Percentiles rank a stretch among this genome's conserved stretches.
phyloP scores from a whole-genome alignment of 352 stramenopile species.

The Phytophthora crassamura region DNA sequence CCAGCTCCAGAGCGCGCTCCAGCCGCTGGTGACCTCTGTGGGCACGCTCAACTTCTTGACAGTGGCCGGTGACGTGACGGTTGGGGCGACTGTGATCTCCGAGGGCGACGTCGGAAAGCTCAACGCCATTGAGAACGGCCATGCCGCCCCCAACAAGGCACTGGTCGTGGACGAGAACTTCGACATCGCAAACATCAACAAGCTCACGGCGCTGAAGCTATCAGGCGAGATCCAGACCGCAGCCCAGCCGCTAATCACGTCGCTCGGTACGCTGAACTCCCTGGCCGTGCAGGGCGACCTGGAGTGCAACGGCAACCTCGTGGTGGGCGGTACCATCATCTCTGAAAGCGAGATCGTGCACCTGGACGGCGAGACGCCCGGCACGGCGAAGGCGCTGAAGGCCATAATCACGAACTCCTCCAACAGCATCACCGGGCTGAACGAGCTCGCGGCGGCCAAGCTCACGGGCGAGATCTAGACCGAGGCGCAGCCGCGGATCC shows the following conservation, averaged over 20 bases:
- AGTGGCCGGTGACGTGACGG: too few species aligned
- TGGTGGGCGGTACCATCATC: slow-evolving; percentile 6
- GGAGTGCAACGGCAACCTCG: slow-evolving; percentile 6
- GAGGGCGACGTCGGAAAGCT: too few species aligned
- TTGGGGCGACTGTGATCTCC: too few species aligned
- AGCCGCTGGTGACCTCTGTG: too few species aligned
- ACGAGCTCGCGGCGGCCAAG: not conserved
- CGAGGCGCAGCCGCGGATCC: too few species aligned
- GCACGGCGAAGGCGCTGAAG: slow-evolving; percentile 2
- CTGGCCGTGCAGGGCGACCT: slow-evolving; percentile 4
- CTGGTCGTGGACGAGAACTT: too few species aligned
- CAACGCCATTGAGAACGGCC: too few species aligned
- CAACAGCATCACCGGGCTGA: slow-evolving; percentile 6
- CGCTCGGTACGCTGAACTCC: slow-evolving; percentile 3
- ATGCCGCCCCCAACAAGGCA: too few species aligned
- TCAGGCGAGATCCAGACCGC: slow-evolving; percentile 2
- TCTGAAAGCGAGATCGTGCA: slow-evolving; percentile 7
- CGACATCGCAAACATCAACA: too few species aligned
- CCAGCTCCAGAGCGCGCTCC: too few species aligned
- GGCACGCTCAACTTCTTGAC: too few species aligned
- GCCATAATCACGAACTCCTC: slow-evolving; percentile 8
- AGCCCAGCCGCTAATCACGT: slow-evolving; percentile 3
- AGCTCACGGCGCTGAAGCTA: slow-evolving; percentile 1
- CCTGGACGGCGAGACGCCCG: slow-evolving; percentile 2
- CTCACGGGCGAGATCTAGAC: too few species aligned